These are phyloP conservation scores for Raphanus raphanistrum DNA, from an alignment of 345 rosid genomes.

Conservation along the genomic window DNA sequence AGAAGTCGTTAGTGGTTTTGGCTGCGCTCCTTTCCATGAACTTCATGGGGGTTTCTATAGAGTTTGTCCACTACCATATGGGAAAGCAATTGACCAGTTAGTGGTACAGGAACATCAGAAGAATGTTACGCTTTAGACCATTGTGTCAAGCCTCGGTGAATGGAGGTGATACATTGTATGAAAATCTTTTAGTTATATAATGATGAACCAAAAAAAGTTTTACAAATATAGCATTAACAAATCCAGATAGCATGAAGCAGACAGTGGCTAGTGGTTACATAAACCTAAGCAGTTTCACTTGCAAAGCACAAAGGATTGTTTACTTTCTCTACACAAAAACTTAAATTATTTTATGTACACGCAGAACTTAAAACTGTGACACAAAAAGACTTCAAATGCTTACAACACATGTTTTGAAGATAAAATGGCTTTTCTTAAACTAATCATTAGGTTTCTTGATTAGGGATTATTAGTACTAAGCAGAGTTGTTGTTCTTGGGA, in stretches of 20 bases:
- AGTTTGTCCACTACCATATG: not conserved
- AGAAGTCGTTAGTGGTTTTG: no score
- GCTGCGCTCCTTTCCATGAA: no score
- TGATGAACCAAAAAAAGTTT: not conserved
- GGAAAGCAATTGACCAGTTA: not conserved
- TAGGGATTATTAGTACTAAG: constrained; percentile 40
- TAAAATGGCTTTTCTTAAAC: not conserved
- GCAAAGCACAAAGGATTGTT: constrained; percentile 6
- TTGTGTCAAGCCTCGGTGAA: constrained; percentile 71
- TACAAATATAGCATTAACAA: not conserved
- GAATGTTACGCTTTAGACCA: constrained; percentile 73
- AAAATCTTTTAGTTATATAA: not conserved
- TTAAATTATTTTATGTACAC: not conserved
- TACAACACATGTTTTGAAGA: constrained; percentile 25
- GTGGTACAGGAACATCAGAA: constrained; percentile 9
- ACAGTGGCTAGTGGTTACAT: not conserved
- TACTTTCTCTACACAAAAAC: constrained; percentile 9
- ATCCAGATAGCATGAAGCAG: no score
- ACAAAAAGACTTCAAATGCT: constrained; percentile 6
- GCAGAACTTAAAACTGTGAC: constrained; percentile 1
- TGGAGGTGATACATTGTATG: constrained; percentile 2
- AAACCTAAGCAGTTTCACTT: not conserved
- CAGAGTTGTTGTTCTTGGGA: constrained; percentile 83
- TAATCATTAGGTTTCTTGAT: constrained; percentile 4
- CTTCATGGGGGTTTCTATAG: no score